Base-by-base conservation (phyloP, 768 basidiomycete genomes). In the Rubroboletus pulcherrimus region DNA sequence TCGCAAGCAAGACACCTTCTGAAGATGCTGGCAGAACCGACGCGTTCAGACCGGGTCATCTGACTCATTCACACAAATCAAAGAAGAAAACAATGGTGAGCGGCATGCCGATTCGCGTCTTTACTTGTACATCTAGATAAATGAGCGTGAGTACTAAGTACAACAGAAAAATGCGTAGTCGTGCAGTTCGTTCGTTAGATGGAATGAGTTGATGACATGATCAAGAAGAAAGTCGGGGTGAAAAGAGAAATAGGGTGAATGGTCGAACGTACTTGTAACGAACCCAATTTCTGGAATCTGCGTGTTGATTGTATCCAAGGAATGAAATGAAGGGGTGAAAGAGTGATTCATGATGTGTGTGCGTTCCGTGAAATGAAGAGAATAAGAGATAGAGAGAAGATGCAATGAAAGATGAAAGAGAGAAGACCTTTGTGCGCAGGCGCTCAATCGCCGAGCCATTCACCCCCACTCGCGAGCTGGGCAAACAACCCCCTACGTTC, bases 401-500 rank as follows among this genome's bases (percentile, higher is more conserved):
- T 29, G 49, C 12, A 29, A 21, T 15, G n/a, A 14, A 29, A 11
- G 21, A 11, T 11, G 37, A 57, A 29, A 24, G 10, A 33, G 43
- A 7, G 1, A 15, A 34, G 4, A 21, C 21, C 21, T 8, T 48
- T n/a, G 42, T 14, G 42, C 34, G 17, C 2, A 7, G 40, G 38
- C 8, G 24, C 26, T 65, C 51, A 74, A 44, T 71, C 43, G 14
- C 66, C 64, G 30, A 71, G 59, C 85, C 85, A 86, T 67, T 91
- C 90, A 15, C 91, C 93, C 30, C 86, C 89, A 59, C 77, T 81
- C 37, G 91, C 90, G 56, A 96, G 79, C 54, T 80, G 79, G 34
- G 87, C 83, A 76, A 96, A 93, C 29, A 86, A 72, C 3, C 91
- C 91, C 52, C 78, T 80, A 58, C 72, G 76, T 62, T 77, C 77